Base-by-base conservation (phyloP, 2,329 filamentous ascomycete genomes). In the Byssoonygena ceratinophila region DNA sequence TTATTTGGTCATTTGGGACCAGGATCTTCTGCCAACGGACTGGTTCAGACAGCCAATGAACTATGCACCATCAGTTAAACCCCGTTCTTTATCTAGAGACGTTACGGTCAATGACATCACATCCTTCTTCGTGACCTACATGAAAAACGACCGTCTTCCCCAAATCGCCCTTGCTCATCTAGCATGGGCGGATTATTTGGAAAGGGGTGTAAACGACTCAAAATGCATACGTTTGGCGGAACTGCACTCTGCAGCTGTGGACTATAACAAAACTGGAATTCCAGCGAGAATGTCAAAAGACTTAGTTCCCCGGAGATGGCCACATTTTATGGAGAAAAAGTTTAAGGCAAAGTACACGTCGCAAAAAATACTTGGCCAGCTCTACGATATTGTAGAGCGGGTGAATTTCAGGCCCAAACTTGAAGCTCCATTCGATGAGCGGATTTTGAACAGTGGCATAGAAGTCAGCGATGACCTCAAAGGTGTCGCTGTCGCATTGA, bases 1-100 rank as follows among this genome's bases (percentile, higher is more conserved):
- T 64, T 98, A 89, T 64, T 83, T 97, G 52, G 82, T 97, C 4
- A 84, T 96, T 43, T 98, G 92, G 91, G 90, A 98, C 59, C 66
- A 75, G 20, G 77, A 79, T 12, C 72, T 98, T 5, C 73, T 94
- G 23, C 87, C 87, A 0, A 58, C 68, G 1, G 70, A 78, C 47
- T 87, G 85, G 80, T 87, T 92, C 59, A 74, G 79, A 31, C 71
- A 77, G 0, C 83, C 92, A 0, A 95, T 97, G 87, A 76, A 85
- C 57, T 92, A 89, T 62, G 37, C 25, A 37, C 73, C 75, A 0
- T 73, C 81, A 0, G 73, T 80, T 0, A 72, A 74, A 40, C 79
- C 84, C 0, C 63, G 72, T 11, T 71, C 76, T 18, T 72, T 84
- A 5, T 68, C 78, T 4, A 72, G 78, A 0, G 76, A 82, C 3